These are phyloP conservation scores for Platanus orientalis DNA, from an alignment of 164 flowering plant genomes.

Conservation along the genomic window DNA sequence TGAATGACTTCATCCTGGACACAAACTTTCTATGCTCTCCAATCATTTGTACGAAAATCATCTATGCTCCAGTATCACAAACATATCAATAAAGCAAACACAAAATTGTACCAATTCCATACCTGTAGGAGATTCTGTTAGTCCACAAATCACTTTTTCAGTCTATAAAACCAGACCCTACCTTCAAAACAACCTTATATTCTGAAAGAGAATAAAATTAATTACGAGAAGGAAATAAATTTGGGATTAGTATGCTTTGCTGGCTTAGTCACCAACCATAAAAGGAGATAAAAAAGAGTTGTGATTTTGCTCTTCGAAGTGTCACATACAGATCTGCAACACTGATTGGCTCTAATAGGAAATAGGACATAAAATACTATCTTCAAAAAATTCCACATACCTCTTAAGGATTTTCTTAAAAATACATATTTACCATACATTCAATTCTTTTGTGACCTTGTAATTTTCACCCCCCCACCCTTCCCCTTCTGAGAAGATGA, in stretches of 20 bases:
- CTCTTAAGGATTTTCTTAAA: conserved; percentile 5
- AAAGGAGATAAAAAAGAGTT: not conserved
- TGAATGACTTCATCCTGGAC: no score
- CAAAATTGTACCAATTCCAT: no score
- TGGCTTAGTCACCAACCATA: not conserved
- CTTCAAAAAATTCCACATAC: conserved; percentile 9
- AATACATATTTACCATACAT: not conserved
- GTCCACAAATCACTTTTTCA: not conserved
- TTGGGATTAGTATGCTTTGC: not conserved
- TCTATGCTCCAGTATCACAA: no score
- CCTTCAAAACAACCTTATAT: not conserved
- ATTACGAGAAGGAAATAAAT: not conserved
- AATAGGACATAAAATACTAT: not conserved
- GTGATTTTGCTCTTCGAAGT: no score
- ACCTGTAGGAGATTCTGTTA: no score
- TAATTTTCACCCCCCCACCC: conserved; percentile 11
- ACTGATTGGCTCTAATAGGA: not conserved
- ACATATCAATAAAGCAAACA: no score
- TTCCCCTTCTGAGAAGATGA: conserved; percentile 23
- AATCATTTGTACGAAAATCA: no score
- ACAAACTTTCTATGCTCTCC: no score
- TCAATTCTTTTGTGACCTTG: conserved; percentile 19
- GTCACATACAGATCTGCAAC: not conserved
- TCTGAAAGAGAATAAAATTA: not conserved
- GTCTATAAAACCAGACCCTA: not conserved